A percentile compares a stretch with the other conserved stretches of the same genome.
phyloP scores from a whole-genome alignment of 1,284 basidiomycete genomes.

The Grifola frondosa region DNA sequence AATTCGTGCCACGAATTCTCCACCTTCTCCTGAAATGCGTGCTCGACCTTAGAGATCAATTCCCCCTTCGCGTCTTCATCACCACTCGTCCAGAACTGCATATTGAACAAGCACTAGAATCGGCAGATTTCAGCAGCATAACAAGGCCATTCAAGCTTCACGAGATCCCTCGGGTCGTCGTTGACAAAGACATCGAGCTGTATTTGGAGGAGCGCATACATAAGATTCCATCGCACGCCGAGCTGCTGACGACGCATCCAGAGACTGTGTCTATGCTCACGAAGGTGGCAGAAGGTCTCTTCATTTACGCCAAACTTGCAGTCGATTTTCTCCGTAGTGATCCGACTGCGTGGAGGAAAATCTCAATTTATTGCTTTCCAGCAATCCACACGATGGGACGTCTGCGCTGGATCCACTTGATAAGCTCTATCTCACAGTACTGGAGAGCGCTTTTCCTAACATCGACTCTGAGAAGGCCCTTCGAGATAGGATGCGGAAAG shows the following conservation, averaged over 20 bases:
- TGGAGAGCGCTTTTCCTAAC: constrained; percentile 8
- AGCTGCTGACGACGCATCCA: constrained; percentile 1
- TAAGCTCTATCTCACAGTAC: constrained; percentile 10
- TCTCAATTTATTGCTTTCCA: constrained; percentile 7
- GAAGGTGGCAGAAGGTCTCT: constrained; percentile 8
- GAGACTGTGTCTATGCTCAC: constrained; percentile 5
- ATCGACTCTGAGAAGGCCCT: not conserved
- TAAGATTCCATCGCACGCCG: constrained; percentile 1
- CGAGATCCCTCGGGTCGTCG: constrained; percentile 3
- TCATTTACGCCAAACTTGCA: constrained; percentile 10
- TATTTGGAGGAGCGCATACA: constrained; percentile 4
- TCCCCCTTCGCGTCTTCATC: constrained; percentile 16
- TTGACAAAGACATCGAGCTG: constrained; percentile 11
- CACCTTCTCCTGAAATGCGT: constrained; percentile 3
- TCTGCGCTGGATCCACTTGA: constrained; percentile 3
- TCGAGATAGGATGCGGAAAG: not conserved
- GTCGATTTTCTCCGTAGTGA: constrained; percentile 7
- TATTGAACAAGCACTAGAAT: constrained; percentile 4
- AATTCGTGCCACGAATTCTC: constrained; percentile 2
- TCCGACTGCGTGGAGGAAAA: constrained; percentile 4
- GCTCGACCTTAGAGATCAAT: not conserved
- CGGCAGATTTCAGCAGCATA: constrained; percentile 1
- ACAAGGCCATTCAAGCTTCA: constrained; percentile 8
- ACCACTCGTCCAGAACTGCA: constrained; percentile 14
- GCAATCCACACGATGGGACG: not conserved